These are phyloP conservation scores for Bonia amplexicaulis DNA, from an alignment of 176 grass and related monocot species.

Conservation along the genomic window DNA sequence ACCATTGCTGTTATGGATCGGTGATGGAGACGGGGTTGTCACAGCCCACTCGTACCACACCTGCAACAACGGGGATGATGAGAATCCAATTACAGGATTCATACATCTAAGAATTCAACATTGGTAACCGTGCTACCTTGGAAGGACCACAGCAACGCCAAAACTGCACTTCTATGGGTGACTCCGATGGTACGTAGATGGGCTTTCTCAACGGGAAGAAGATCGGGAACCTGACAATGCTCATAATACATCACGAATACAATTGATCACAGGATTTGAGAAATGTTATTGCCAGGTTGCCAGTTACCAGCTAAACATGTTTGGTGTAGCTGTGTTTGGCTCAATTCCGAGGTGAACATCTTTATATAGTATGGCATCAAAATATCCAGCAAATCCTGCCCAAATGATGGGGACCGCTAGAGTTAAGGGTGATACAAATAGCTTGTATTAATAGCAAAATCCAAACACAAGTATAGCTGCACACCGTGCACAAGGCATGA, in stretches of 20 bases:
- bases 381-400: conserved; percentile 97
- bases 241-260: background rate
- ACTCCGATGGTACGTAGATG: conserved; percentile 46
- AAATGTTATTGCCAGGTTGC: background rate
- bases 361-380: conserved; percentile 79
- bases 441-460: background rate
- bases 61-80: conserved; percentile 25
- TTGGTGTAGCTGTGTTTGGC: conserved; percentile 84
- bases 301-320: conserved; percentile 97
- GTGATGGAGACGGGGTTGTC: conserved; percentile 53
- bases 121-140: conserved; percentile 43
- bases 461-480: conserved; percentile 12
- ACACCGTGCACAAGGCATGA: conserved; percentile 89
- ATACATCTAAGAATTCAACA: background rate
- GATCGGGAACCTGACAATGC: conserved; percentile 76
- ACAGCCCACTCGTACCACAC: conserved; percentile 98
- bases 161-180: conserved; percentile 81
- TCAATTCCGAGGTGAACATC: conserved; percentile 98
- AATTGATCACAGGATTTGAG: background rate
- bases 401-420: conserved; percentile 1
- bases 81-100: background rate
- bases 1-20: conserved; percentile 89
- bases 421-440: background rate
- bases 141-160: conserved; percentile 76
- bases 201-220: conserved; percentile 90